Percentiles rank a stretch among this genome's conserved stretches.
Conservation (phyloP, 805 yeast genomes). For the Lipomyces mesembrius region DNA sequence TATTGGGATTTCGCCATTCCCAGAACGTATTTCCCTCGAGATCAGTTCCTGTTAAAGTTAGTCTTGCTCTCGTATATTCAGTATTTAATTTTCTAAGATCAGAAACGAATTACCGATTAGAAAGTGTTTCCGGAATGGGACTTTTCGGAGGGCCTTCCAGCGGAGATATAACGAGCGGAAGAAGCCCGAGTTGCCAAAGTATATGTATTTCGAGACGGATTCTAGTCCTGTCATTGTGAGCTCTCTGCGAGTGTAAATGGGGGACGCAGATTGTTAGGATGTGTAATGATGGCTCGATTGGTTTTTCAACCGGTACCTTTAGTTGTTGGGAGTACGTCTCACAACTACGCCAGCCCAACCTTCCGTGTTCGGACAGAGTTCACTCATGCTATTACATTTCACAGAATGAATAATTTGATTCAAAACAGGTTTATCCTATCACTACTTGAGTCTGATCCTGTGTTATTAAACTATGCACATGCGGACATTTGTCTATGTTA, state of each 20-base stretch:
- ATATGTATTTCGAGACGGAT: background rate
- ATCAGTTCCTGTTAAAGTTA: conserved; percentile 59
- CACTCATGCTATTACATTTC: too few relatives aligned
- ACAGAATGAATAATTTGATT: too few relatives aligned
- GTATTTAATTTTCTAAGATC: background rate
- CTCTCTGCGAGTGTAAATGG: background rate
- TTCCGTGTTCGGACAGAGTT: too few relatives aligned
- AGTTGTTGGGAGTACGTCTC: too few relatives aligned
- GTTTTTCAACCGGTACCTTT: too few relatives aligned
- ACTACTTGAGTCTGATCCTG: background rate
- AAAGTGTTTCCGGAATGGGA: conserved; percentile 72
- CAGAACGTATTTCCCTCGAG: conserved; percentile 84
- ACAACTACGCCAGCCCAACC: too few relatives aligned
- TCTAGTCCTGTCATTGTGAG: background rate
- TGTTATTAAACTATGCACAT: background rate
- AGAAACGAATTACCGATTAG: conserved; percentile 52
- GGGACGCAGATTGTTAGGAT: too few relatives aligned
- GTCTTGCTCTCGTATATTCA: background rate
- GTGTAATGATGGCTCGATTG: too few relatives aligned
- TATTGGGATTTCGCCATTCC: conserved; percentile 68
- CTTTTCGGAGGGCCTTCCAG: conserved; percentile 63
- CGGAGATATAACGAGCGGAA: conserved; percentile 46
- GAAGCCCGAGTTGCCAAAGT: background rate
- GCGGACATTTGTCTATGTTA: background rate
- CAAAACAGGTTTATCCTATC: too few relatives aligned